Evolutionary conservation across 805 yeast genomes (phyloP), one percentile per base, ranked within the genome.

Genomic region (Pichia scutulata): DNA sequence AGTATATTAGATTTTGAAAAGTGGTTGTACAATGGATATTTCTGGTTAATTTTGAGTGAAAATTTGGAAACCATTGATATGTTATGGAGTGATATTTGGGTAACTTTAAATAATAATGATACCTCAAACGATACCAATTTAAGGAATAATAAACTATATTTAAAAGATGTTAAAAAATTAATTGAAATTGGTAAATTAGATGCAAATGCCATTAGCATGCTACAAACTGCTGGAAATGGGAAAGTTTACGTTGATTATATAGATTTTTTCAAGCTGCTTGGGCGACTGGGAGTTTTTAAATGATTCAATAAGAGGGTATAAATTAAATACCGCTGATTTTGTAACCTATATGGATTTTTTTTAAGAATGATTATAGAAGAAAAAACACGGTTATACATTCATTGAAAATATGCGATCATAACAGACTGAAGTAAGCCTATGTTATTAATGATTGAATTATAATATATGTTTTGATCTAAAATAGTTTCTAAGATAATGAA

Each of bases 401-500:
- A 23, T 21, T 10, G 14, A 28, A 13, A 28, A 28, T n/a, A n/a
- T n/a, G n/a, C n/a, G n/a, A n/a, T n/a, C n/a, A n/a, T n/a, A n/a
- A n/a, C n/a, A n/a, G n/a, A n/a, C n/a, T n/a, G n/a, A n/a, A n/a
- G n/a, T n/a, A n/a, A n/a, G n/a, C n/a, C n/a, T n/a, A n/a, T n/a
- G n/a, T n/a, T n/a, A n/a, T 14, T 18, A 33, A 13, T 14, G 12
- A 24, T 12, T 18, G 7, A 26, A n/a, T 60, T 66, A 84, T 57
- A 86, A 77, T 60, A 86, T 86, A 64, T 86, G 92, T 68, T 86
- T 86, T 43, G 89, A 79, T 70, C 81, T 84, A 83, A 93, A 93
- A 75, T 87, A 93, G 67, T 86, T 84, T 73, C 96, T 84, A 71
- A 93, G 78, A 71, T 93, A 93, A 60, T 81, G 80, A 58, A 93